Evolutionary conservation across 2,329 filamentous ascomycete genomes (phyloP), one percentile per base, ranked within the genome.

Genomic region (Drechmeria coniospora): DNA sequence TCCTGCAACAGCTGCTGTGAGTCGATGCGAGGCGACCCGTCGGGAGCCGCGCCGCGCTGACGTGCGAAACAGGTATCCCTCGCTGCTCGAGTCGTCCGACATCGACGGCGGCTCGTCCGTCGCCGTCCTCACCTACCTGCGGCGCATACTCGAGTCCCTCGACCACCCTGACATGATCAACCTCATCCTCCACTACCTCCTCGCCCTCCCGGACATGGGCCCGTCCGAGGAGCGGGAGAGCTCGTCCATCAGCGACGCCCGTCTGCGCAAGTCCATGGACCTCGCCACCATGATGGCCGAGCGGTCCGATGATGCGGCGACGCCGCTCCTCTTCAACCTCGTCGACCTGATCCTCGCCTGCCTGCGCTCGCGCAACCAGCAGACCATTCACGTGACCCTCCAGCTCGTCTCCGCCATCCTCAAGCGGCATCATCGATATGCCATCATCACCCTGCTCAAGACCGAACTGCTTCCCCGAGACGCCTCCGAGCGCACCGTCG

Each of bases 71-170:
- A 90, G 82, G 57, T 93, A 98, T 49, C 90, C 90, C 2, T 98
- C 92, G 1, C 63, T 98, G 18, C 65, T 98, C 10, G 87, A 98
- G 52, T 98, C 90, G 8, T 95, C 90, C 1, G 90, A 98, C 56
- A 80, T 92, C 21, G 87, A 95, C 52, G 90, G 87, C 38, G 90
- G 90, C 29, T 98, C 90, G 6, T 93, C 90, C 1, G 84, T 95
- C 14, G 90, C 90, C 4, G 90, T 98, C 9, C 63, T 95, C 36
- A 94, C 86, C 2, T 95, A 98, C 50, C 64, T 98, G 20, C 78
- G 80, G 32, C 78, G 81, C 23, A 92, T 95, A 30, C 65, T 98
- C 5, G 86, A 94, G 49, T 79, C 82, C 1, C 63, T 98, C 10
- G 83, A 94, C 36, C 84, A 95, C 47, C 81, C 83, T 6, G 86